These are phyloP conservation scores for Lathyrus tuberosus DNA, from an alignment of 306 rosid genomes.

Conservation along the genomic window DNA sequence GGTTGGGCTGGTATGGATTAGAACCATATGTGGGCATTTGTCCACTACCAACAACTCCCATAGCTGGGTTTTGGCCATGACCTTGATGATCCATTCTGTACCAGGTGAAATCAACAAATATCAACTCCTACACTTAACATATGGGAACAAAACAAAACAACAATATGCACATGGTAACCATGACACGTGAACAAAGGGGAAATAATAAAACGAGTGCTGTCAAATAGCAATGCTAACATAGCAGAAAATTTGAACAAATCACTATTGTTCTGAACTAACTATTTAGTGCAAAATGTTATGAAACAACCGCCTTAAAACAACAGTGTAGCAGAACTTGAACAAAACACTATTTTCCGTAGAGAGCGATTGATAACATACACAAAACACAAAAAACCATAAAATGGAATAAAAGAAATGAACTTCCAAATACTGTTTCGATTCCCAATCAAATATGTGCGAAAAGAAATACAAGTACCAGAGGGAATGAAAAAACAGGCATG, in stretches of 20 bases:
- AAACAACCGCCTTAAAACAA: neutral
- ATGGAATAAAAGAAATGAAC: neutral
- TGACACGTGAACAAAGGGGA: constrained; percentile 25
- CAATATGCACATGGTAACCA: neutral
- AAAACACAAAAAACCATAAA: neutral
- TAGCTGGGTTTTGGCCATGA: constrained; percentile 47
- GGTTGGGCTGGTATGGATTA: constrained; percentile 49
- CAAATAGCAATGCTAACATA: neutral
- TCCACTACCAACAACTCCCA: constrained; percentile 48
- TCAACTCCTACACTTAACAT: constrained; percentile 26
- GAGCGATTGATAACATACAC: neutral
- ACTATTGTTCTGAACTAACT: neutral
- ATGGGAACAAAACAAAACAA: constrained; percentile 15
- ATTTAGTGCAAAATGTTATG: neutral
- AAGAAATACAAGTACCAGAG: neutral
- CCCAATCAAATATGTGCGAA: neutral
- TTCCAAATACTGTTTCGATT: neutral
- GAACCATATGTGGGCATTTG: constrained; percentile 45
- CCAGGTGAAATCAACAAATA: constrained; percentile 33
- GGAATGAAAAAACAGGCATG: neutral
- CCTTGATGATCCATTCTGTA: constrained; percentile 64
- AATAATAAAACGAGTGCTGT: neutral
- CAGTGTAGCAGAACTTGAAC: neutral
- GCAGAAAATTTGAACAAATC: neutral
- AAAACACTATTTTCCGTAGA: neutral